A percentile compares a stretch with the other conserved stretches of the same genome.
Conservation (phyloP, 1,139 yeast genomes). For the Nakaseomyces nivariensis region DNA sequence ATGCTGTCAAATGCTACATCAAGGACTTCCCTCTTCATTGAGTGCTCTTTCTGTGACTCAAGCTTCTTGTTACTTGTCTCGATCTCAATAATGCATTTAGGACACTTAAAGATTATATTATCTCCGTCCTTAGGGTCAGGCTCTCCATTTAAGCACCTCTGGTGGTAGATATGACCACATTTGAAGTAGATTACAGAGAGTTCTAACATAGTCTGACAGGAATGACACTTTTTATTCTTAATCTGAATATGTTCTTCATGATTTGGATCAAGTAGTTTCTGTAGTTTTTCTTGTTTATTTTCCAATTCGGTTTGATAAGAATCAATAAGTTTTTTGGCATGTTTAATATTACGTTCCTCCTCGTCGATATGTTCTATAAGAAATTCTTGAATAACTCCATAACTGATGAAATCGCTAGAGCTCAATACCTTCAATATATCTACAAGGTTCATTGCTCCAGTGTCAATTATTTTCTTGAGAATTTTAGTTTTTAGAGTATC, state of each 20-base stretch:
- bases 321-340: slow-evolving; percentile 55
- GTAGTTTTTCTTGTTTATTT: slow-evolving; percentile 43
- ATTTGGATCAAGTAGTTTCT: slow-evolving; percentile 36
- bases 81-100: slow-evolving; percentile 58
- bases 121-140: slow-evolving; percentile 11
- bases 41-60: slow-evolving; percentile 49
- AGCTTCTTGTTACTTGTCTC: slow-evolving; percentile 56
- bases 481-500: slow-evolving; percentile 39
- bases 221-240: slow-evolving; percentile 60
- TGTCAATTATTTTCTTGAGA: slow-evolving; percentile 43
- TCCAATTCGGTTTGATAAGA: slow-evolving; percentile 63
- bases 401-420: slow-evolving; percentile 52
- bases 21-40: slow-evolving; percentile 56
- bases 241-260: slow-evolving; percentile 46
- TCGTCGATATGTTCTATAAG: slow-evolving; percentile 51
- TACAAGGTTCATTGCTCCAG: slow-evolving; percentile 56
- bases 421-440: slow-evolving; percentile 68
- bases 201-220: slow-evolving; percentile 62
- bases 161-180: slow-evolving; percentile 83
- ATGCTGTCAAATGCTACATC: slow-evolving; percentile 47
- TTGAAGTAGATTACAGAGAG: slow-evolving; percentile 77
- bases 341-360: slow-evolving; percentile 57
- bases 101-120: slow-evolving; percentile 40
- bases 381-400: slow-evolving; percentile 66
- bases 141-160: slow-evolving; percentile 57